A percentile compares a stretch with the other conserved stretches of the same genome.
These are phyloP conservation scores for Yarrowia sp. DNA, from an alignment of 805 yeast genomes.

Conservation along the genomic window DNA sequence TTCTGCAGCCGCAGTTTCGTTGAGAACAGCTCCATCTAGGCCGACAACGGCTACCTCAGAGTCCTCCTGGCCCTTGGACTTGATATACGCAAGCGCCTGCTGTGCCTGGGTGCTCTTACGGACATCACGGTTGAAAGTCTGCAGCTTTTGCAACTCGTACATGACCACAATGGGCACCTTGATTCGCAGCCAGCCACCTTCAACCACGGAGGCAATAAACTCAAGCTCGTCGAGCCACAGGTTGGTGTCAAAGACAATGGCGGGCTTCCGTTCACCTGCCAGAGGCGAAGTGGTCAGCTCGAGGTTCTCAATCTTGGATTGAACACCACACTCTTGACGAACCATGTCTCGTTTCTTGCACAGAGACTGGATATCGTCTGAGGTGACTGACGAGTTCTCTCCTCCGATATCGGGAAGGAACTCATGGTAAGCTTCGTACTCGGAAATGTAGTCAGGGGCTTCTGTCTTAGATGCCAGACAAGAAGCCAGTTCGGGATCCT, in stretches of 20 bases:
- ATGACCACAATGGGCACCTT: slow-evolving; percentile 29
- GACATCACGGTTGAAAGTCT: slow-evolving; percentile 35
- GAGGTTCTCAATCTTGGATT: slow-evolving; percentile 30
- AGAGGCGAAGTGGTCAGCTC: slow-evolving; percentile 22
- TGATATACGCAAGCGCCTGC: slow-evolving; percentile 14
- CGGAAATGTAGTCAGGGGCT: slow-evolving; percentile 13
- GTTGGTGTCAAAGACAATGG: slow-evolving; percentile 23
- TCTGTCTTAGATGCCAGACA: slow-evolving; percentile 1
- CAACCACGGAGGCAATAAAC: slow-evolving; percentile 9
- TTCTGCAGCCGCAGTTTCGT: slow-evolving; percentile 1
- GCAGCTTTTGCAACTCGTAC: slow-evolving; percentile 28
- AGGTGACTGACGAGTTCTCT: slow-evolving; percentile 8
- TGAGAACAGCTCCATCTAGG: slow-evolving; percentile 3
- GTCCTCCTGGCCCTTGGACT: slow-evolving; percentile 1
- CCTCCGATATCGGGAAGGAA: slow-evolving; percentile 30
- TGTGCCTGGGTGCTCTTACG: slow-evolving; percentile 15
- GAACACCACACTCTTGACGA: slow-evolving; percentile 29
- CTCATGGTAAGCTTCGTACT: slow-evolving; percentile 26
- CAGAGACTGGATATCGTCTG: slow-evolving; percentile 13
- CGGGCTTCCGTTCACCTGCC: slow-evolving; percentile 26
- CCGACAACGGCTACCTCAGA: background rate
- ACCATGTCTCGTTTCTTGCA: slow-evolving; percentile 32
- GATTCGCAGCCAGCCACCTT: slow-evolving; percentile 20
- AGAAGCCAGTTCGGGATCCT: slow-evolving; percentile 14
- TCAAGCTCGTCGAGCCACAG: slow-evolving; percentile 22